A percentile compares a stretch with the other conserved stretches of the same genome.
Conservation (phyloP, 78 protist genomes). For the Dictyostelium firmibasis region DNA sequence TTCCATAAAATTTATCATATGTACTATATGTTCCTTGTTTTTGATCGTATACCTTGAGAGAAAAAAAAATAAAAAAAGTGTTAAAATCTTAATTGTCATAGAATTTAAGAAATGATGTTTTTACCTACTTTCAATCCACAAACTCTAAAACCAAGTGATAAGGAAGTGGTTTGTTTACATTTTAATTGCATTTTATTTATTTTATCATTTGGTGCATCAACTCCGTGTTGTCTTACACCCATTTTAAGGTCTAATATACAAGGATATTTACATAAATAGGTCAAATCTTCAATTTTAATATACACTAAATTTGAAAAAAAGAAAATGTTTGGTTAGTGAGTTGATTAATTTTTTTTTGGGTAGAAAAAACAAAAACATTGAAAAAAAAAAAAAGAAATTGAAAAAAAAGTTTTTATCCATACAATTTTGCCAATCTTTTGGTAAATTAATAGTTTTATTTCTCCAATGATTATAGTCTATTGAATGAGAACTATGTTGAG, state of each 20-base stretch:
- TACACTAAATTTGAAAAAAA: slow-evolving; percentile 21
- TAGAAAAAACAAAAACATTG: neutral
- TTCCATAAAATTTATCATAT: slow-evolving; percentile 68
- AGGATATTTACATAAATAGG: slow-evolving; percentile 79
- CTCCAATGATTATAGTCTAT: slow-evolving; percentile 73
- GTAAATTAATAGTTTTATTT: slow-evolving; percentile 63
- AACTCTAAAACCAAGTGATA: slow-evolving; percentile 66
- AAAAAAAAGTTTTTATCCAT: neutral
- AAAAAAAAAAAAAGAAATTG: neutral
- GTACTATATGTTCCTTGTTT: slow-evolving; percentile 10
- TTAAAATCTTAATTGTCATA: neutral
- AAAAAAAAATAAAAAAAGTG: neutral
- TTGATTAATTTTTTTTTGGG: too few species aligned
- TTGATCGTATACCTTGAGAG: slow-evolving; percentile 33
- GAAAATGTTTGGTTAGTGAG: neutral
- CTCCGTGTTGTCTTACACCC: slow-evolving; percentile 72
- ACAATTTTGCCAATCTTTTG: slow-evolving; percentile 78
- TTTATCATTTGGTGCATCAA: slow-evolving; percentile 48
- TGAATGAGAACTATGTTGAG: slow-evolving; percentile 12
- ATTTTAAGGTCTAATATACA: slow-evolving; percentile 74
- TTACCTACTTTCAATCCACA: slow-evolving; percentile 54
- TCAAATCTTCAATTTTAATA: slow-evolving; percentile 73
- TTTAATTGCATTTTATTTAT: slow-evolving; percentile 41
- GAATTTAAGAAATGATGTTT: neutral
- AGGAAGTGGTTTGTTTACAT: slow-evolving; percentile 60